These are phyloP conservation scores for Malus fusca DNA, from an alignment of 306 rosid species.

Conservation along the genomic window DNA sequence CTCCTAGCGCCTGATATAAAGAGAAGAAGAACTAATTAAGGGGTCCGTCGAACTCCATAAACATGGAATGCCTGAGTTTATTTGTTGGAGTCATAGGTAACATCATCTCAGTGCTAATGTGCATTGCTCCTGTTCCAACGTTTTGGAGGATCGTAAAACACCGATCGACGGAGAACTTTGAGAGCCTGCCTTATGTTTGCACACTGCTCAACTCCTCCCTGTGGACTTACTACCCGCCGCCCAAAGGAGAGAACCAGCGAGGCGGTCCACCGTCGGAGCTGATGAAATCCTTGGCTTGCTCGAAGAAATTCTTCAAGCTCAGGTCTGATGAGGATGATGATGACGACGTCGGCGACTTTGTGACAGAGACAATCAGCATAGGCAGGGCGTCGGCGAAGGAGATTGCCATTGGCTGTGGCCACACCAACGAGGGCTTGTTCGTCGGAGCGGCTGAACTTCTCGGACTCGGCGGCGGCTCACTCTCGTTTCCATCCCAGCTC, in stretches of 20 bases:
- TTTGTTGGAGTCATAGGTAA: slow-evolving; percentile 53
- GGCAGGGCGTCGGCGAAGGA: no score
- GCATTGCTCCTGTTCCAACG: slow-evolving; percentile 50
- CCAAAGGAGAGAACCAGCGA: slow-evolving; percentile 85
- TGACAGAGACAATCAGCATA: no score
- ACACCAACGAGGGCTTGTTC: no score
- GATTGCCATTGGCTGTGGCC: no score
- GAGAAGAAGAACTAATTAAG: background rate
- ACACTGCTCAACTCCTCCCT: slow-evolving; percentile 45
- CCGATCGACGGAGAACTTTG: slow-evolving; percentile 48
- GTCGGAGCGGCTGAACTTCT: no score
- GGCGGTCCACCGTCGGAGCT: slow-evolving; percentile 56
- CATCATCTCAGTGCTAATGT: slow-evolving; percentile 58
- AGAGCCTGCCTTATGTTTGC: slow-evolving; percentile 62
- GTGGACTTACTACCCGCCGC: slow-evolving; percentile 60
- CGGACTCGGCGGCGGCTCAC: no score
- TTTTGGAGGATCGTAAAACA: slow-evolving; percentile 41
- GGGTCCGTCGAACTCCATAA: background rate
- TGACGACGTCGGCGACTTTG: no score
- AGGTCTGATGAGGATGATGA: no score
- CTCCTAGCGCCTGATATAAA: background rate
- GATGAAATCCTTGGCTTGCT: slow-evolving; percentile 39
- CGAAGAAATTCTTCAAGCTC: slow-evolving; percentile 36
- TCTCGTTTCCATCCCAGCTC: no score
- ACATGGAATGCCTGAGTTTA: slow-evolving; percentile 44